These are phyloP conservation scores for Leptographium procerum DNA, from an alignment of 2,329 filamentous ascomycete genomes.

Conservation along the genomic window DNA sequence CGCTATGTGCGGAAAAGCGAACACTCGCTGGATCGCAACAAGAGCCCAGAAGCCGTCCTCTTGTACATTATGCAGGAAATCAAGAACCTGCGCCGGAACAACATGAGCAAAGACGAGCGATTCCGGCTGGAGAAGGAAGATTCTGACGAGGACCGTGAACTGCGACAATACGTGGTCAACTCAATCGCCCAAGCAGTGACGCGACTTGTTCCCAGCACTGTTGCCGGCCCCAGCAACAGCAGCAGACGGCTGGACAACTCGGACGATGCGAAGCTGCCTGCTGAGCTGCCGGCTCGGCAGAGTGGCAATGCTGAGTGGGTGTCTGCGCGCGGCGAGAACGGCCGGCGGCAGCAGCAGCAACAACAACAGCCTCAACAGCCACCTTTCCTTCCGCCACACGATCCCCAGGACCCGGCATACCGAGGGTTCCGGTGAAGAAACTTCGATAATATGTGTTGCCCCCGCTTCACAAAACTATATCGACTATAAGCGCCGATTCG, in stretches of 20 bases:
- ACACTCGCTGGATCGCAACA: slow-evolving; percentile 61
- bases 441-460: not conserved
- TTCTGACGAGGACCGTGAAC: slow-evolving; percentile 60
- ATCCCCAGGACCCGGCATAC: slow-evolving; percentile 13
- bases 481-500: not conserved
- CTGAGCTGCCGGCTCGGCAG: slow-evolving; percentile 40
- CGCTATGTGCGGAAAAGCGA: slow-evolving; percentile 61
- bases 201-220: slow-evolving; percentile 45
- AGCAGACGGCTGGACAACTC: slow-evolving; percentile 16
- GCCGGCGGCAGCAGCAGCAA: slow-evolving; percentile 13
- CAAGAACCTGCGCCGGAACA: slow-evolving; percentile 67
- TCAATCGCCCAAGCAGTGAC: slow-evolving; percentile 64
- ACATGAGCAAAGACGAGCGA: slow-evolving; percentile 76
- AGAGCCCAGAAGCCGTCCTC: slow-evolving; percentile 79
- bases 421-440: slow-evolving; percentile 9
- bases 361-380: slow-evolving; percentile 6
- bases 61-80: slow-evolving; percentile 90
- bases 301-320: slow-evolving; percentile 26
- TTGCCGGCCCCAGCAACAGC: slow-evolving; percentile 13
- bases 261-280: slow-evolving; percentile 50
- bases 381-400: slow-evolving; percentile 9
- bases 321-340: slow-evolving; percentile 24
- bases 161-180: slow-evolving; percentile 62
- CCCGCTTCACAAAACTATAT: not conserved
- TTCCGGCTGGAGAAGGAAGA: slow-evolving; percentile 76